Evolutionary conservation across 2,329 filamentous ascomycete genomes (phyloP).

Genomic region (Pseudonectria buxi): DNA sequence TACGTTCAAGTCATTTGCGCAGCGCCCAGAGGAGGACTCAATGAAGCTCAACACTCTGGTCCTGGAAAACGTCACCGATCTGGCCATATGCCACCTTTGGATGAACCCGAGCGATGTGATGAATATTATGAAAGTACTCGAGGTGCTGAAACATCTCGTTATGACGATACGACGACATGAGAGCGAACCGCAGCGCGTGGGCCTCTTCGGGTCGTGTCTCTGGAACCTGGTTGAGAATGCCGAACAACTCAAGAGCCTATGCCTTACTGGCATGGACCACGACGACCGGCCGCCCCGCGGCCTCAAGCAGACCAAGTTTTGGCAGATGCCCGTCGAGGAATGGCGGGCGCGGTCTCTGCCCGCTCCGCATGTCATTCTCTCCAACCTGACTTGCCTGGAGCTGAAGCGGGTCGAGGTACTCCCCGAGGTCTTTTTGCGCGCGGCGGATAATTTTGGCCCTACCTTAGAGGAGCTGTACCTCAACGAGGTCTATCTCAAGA

Average conservation of each 20-base stretch:
- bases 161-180: constrained; percentile 41
- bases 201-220: constrained; percentile 37
- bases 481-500: constrained; percentile 39
- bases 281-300: constrained; percentile 31
- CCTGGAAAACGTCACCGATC: constrained; percentile 44
- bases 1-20: constrained; percentile 41
- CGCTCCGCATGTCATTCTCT: constrained; percentile 28
- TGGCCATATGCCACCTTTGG: constrained; percentile 41
- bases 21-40: constrained; percentile 38
- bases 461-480: constrained; percentile 40
- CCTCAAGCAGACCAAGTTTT: constrained; percentile 32
- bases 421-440: constrained; percentile 28
- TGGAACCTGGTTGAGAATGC: constrained; percentile 45
- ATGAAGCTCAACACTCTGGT: constrained; percentile 38
- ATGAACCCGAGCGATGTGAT: constrained; percentile 44
- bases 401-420: constrained; percentile 36
- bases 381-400: constrained; percentile 36
- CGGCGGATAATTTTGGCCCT: constrained; percentile 28
- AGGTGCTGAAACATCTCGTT: constrained; percentile 37
- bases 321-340: constrained; percentile 30
- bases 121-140: constrained; percentile 39
- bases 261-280: constrained; percentile 39
- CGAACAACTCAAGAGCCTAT: constrained; percentile 37
- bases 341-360: constrained; percentile 36
- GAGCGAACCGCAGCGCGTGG: constrained; percentile 25